A percentile compares a stretch with the other conserved stretches of the same genome.
Conservation (phyloP, 208 protist genomes). For the Entamoeba histolytica region DNA sequence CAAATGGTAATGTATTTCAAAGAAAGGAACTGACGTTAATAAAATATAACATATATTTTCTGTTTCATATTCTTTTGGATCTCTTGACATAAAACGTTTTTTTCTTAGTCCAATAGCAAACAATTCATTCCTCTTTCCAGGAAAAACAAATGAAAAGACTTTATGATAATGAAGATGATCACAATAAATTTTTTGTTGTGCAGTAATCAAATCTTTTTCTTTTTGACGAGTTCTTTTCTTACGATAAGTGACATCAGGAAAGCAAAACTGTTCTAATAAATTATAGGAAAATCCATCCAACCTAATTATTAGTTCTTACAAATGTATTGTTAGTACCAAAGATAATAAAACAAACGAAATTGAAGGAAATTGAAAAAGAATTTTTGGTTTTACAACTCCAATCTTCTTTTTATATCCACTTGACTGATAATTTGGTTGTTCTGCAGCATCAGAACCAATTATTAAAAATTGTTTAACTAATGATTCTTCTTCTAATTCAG, state of each 20-base stretch:
- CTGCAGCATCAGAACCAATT: neutral
- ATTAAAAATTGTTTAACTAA: neutral
- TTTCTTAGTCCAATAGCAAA: neutral
- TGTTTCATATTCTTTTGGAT: neutral
- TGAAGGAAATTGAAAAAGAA: neutral
- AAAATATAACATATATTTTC: neutral
- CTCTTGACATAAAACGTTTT: neutral
- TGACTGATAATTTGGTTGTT: neutral
- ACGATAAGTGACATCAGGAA: neutral
- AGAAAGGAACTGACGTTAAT: neutral
- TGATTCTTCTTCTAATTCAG: neutral
- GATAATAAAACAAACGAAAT: neutral
- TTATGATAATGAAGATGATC: neutral
- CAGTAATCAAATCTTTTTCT: neutral
- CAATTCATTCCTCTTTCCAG: neutral
- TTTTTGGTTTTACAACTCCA: neutral
- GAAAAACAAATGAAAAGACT: neutral
- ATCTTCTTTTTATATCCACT: neutral
- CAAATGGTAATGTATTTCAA: neutral
- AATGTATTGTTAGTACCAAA: no score
- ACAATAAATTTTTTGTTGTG: neutral
- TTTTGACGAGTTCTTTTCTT: neutral
- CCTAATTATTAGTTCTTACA: neutral
- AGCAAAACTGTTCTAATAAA: neutral
- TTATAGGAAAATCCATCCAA: neutral